phyloP scores from a whole-genome alignment of 2,329 filamentous ascomycete genomes.

The Aspergillus sojae region DNA sequence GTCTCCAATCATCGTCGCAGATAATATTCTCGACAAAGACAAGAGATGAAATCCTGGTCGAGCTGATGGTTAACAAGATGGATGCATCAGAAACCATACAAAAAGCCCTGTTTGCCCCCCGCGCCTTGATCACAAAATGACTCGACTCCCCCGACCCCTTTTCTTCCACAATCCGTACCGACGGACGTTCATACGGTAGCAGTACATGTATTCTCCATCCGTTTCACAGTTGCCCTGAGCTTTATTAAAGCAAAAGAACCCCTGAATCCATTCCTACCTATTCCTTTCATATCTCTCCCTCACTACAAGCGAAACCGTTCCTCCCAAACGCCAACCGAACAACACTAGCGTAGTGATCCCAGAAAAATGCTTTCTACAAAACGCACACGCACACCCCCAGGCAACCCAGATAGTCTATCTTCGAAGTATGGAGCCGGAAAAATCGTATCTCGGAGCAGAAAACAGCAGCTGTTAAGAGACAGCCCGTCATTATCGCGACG shows the following conservation, averaged over 20 bases:
- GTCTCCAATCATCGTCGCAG: slow-evolving; percentile 24
- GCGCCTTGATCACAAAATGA: neutral
- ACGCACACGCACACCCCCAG: slow-evolving; percentile 26
- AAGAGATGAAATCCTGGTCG: neutral
- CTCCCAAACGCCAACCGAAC: slow-evolving; percentile 2
- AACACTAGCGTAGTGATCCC: slow-evolving; percentile 1
- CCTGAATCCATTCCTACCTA: slow-evolving; percentile 4
- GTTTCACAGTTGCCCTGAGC: neutral
- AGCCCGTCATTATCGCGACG: slow-evolving; percentile 26
- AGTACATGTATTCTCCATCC: slow-evolving; percentile 12
- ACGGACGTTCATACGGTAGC: neutral
- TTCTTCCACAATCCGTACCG: slow-evolving; percentile 8
- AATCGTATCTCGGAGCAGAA: slow-evolving; percentile 36
- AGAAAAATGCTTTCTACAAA: slow-evolving; percentile 23
- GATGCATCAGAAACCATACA: neutral
- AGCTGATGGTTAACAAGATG: neutral
- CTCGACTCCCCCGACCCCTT: neutral
- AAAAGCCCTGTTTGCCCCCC: neutral
- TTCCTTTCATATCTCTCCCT: neutral
- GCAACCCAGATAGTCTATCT: slow-evolving; percentile 37
- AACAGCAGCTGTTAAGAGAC: slow-evolving; percentile 36
- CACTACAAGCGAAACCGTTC: neutral
- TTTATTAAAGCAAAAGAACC: neutral
- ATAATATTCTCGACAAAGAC: neutral
- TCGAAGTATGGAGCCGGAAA: slow-evolving; percentile 47